Evolutionary conservation across 2,329 filamentous ascomycete genomes (phyloP).

Genomic region (Ophiobolus disseminans): DNA sequence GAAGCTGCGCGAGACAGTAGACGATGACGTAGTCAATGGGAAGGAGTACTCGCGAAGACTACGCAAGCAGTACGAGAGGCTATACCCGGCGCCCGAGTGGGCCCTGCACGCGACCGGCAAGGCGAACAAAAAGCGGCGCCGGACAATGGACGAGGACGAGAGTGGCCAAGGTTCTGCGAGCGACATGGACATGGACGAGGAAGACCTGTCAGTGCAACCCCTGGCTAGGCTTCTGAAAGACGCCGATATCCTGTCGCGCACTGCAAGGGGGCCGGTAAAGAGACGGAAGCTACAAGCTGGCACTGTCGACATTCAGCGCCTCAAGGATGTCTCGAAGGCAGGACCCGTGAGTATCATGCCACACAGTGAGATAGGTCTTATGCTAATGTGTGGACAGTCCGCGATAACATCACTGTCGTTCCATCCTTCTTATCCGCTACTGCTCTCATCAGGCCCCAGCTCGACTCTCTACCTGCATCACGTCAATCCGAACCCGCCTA

Average conservation of each 20-base stretch:
- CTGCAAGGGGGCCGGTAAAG: constrained; percentile 60
- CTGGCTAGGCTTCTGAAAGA: constrained; percentile 81
- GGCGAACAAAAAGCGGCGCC: constrained; percentile 56
- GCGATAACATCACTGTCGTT: constrained; percentile 85
- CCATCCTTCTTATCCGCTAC: constrained; percentile 85
- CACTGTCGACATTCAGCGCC: constrained; percentile 86
- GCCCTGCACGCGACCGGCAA: constrained; percentile 56
- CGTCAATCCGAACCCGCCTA: constrained; percentile 75
- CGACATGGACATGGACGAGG: constrained; percentile 59
- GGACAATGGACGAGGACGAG: constrained; percentile 49
- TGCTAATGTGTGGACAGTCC: constrained; percentile 53
- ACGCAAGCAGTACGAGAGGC: constrained; percentile 74
- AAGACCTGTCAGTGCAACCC: constrained; percentile 71
- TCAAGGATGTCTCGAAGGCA: constrained; percentile 80
- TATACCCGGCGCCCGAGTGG: constrained; percentile 70
- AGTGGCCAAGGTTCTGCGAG: constrained; percentile 61
- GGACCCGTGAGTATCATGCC: constrained; percentile 64
- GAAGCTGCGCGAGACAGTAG: constrained; percentile 81
- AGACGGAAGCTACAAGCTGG: constrained; percentile 81
- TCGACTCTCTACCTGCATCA: constrained; percentile 90
- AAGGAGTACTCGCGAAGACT: constrained; percentile 83
- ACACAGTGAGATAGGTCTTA: neutral
- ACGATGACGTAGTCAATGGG: constrained; percentile 85
- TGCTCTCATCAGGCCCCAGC: constrained; percentile 86
- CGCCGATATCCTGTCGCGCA: constrained; percentile 67